phyloP scores from a whole-genome alignment of 805 yeast species.

The Pichia kluyveri region DNA sequence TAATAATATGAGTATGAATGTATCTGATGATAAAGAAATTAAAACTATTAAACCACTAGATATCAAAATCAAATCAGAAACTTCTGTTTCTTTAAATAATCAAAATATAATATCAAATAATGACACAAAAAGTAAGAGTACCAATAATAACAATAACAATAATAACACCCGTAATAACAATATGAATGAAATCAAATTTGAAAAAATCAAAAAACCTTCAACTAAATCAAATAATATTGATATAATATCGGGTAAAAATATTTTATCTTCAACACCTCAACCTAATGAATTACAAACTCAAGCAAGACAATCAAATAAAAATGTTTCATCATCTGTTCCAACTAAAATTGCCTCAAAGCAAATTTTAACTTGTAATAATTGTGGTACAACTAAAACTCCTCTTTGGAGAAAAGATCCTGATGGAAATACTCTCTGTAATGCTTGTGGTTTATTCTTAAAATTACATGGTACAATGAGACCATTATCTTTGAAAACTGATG shows the following conservation, averaged over 20 bases:
- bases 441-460: constrained; percentile 53
- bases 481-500: constrained; percentile 57
- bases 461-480: constrained; percentile 58
- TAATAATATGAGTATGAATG: too few relatives aligned
- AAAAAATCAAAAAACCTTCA: background rate
- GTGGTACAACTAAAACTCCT: constrained; percentile 53
- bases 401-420: constrained; percentile 52
- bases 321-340: constrained; percentile 15
- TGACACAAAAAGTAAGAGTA: background rate
- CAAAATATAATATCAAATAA: constrained; percentile 14
- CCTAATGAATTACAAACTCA: constrained; percentile 5
- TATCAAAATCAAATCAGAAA: constrained; percentile 14
- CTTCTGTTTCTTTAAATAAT: constrained; percentile 17
- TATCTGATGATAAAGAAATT: background rate
- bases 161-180: background rate
- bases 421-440: constrained; percentile 55
- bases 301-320: constrained; percentile 6
- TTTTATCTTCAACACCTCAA: constrained; percentile 2
- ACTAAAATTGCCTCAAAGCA: constrained; percentile 9
- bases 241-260: background rate
- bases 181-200: background rate
- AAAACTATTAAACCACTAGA: constrained; percentile 10
- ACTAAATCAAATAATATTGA: background rate
- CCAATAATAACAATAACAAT: background rate
- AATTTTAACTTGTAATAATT: constrained; percentile 41